A percentile compares a stretch with the other conserved stretches of the same genome.
These are phyloP conservation scores for Nemania sp. DNA, from an alignment of 2,329 filamentous ascomycete species.

Conservation along the genomic window DNA sequence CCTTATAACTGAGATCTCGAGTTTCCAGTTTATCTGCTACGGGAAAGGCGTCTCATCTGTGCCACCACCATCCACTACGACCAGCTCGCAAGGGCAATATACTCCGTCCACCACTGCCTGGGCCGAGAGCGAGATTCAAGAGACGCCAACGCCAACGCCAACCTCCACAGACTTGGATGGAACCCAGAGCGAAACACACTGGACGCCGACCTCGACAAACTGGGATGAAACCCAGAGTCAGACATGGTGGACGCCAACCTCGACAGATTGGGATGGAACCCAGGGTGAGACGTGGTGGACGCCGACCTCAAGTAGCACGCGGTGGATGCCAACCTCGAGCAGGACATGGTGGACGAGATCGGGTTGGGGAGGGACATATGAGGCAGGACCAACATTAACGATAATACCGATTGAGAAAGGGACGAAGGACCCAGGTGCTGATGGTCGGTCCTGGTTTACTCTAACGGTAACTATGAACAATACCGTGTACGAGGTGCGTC, in stretches of 20 bases:
- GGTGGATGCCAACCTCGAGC: not conserved
- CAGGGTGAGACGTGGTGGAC: too few species aligned
- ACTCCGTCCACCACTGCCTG: conserved; percentile 12
- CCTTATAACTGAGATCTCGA: conserved; percentile 13
- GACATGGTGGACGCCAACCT: not conserved
- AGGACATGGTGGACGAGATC: conserved; percentile 11
- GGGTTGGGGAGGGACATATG: conserved; percentile 1
- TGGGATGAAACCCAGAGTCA: too few species aligned
- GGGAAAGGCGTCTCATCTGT: conserved; percentile 19
- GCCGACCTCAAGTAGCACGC: not conserved
- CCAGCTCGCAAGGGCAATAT: conserved; percentile 14
- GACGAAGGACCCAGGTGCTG: conserved; percentile 3
- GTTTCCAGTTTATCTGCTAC: conserved; percentile 24
- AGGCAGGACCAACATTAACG: conserved; percentile 9
- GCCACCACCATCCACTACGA: conserved; percentile 19
- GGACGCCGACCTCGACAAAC: not conserved
- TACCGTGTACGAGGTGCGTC: conserved; percentile 17
- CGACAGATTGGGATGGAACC: not conserved
- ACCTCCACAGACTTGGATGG: not conserved
- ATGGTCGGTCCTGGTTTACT: conserved; percentile 14
- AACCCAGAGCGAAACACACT: not conserved
- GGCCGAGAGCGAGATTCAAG: conserved; percentile 5
- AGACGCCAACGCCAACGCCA: not conserved
- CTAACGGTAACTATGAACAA: conserved; percentile 11
- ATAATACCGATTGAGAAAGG: conserved; percentile 10